phyloP scores from a whole-genome alignment of 345 rosid genomes.

The Arabidopsis arenosa region DNA sequence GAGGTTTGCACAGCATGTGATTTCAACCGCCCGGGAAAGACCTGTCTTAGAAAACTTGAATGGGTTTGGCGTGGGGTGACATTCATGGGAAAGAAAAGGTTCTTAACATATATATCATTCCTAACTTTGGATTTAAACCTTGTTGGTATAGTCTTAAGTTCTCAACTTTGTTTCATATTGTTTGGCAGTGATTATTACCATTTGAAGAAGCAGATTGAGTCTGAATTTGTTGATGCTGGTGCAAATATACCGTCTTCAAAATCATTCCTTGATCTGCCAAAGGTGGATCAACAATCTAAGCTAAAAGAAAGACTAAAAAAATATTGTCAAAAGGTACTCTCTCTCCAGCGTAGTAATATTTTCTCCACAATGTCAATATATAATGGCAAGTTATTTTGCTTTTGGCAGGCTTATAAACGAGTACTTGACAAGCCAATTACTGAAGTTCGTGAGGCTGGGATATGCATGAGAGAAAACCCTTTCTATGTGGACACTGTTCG shows the following conservation, averaged over 20 bases:
- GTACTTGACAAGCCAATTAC: constrained; percentile 86
- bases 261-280: constrained; percentile 86
- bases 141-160: constrained; percentile 35
- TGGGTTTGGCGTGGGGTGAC: constrained; percentile 99
- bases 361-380: constrained; percentile 28
- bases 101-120: constrained; percentile 19
- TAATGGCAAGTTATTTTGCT: constrained; percentile 36
- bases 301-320: constrained; percentile 87
- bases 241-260: constrained; percentile 62
- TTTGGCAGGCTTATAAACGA: constrained; percentile 75
- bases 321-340: constrained; percentile 83
- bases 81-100: constrained; percentile 91
- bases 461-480: constrained; percentile 98
- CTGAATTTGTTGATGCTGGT: constrained; percentile 79
- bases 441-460: constrained; percentile 97
- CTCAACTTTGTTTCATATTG: constrained; percentile 31
- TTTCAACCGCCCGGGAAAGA: constrained; percentile 93
- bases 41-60: constrained; percentile 93
- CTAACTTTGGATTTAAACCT: constrained; percentile 28
- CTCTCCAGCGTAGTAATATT: constrained; percentile 12
- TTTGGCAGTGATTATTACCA: constrained; percentile 87
- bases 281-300: constrained; percentile 76
- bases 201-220: constrained; percentile 91
- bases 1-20: constrained; percentile 97
- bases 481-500: constrained; percentile 96